Base-by-base conservation (phyloP, 176 grass and related monocot genomes). In the Avena atlantica region DNA sequence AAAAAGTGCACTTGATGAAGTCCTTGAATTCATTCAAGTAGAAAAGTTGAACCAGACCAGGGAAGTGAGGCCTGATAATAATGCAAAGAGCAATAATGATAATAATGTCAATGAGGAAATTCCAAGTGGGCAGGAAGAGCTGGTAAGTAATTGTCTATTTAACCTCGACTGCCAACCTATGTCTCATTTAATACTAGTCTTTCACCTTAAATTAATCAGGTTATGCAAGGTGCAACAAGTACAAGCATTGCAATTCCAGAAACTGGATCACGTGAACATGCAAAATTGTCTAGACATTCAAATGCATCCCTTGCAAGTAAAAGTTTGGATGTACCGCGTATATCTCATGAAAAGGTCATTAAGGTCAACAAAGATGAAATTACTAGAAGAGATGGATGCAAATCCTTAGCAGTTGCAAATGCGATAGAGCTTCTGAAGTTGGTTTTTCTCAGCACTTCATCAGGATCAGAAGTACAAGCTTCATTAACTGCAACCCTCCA, bases 401-500 rank as follows among this genome's bases (percentile, higher is more conserved):
- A 89, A 88, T 98, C 97, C 12, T 86, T 96, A 80, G 76, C 93
- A 44, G 80, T 90, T 83, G 92, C 97, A 84, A 98, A 96, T 88
- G 94, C 89, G 6, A 60, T 98, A 55, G 92, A 94, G 86, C 89
- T 98, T 61, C 89, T 98, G 73, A 98, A 98, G 73, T 81, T 98
- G 84, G 89, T 92, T 78, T 94, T 95, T 77, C 90, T 98, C n/a
- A 91, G 89, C 82, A 94, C 84, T 47, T 86, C 96, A 88, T 91
- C 87, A 85, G 89, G 83, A 47, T 76, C 92, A 81, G 78, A 91
- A 68, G 92, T 94, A 75, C 97, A 94, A 83, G 83, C 86, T 75
- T 98, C 94, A 77, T 80, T 98, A 47, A 89, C 84, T 8, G 76
- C 89, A 83, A 96, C 92, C 40, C 89, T 98, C n/a, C 88, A 91